Evolutionary conservation across 2,329 filamentous ascomycete species (phyloP), one percentile per base, ranked within the genome.

Genomic region (Diaporthe batatas): DNA sequence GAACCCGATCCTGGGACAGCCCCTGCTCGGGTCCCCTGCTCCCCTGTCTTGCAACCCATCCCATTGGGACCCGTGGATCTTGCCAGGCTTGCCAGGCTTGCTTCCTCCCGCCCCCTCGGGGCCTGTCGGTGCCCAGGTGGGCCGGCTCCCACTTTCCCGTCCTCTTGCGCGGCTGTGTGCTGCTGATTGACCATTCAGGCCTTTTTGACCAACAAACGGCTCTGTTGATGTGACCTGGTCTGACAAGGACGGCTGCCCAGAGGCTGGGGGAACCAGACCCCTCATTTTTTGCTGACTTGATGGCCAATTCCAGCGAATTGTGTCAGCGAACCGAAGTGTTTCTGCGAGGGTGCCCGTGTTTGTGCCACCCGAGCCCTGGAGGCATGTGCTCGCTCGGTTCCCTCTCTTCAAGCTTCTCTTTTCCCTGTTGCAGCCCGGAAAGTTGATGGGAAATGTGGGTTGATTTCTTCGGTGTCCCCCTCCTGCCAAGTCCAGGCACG

Each of bases 41-140:
- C 39, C 39, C 39, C 39, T 16, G 39, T 42, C 39, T 10, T 29
- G 44, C 51, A 68, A 71, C 68, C 71, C 72, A 57, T 68, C 53
- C 53, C 71, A 64, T 67, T 70, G 71, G 71, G 71, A 67, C 57
- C 62, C 42, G 58, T 72, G 59, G 59, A 58, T 49, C 55, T 65
- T 51, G 29, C 29, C 29, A 29, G 29, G 29, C 2, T 5, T 29
- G 29, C 29, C 29, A 29, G 29, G 29, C 29, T 29, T 29, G 32
- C 62, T 65, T 65, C 44, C 62, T 65, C 62, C 62, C 62, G 62
- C 53, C 44, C 36, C 47, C 54, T 58, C 68, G 53, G 68, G 42
- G 29, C 68, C 54, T 39, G 53, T 70, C 68, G 53, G 54, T 36
- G 34, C 34, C 11, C 34, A 36, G 11, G 34, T 58, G 39, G 68